Conservation (phyloP, 23 red algal species). For the Gracilaria domingensis region DNA sequence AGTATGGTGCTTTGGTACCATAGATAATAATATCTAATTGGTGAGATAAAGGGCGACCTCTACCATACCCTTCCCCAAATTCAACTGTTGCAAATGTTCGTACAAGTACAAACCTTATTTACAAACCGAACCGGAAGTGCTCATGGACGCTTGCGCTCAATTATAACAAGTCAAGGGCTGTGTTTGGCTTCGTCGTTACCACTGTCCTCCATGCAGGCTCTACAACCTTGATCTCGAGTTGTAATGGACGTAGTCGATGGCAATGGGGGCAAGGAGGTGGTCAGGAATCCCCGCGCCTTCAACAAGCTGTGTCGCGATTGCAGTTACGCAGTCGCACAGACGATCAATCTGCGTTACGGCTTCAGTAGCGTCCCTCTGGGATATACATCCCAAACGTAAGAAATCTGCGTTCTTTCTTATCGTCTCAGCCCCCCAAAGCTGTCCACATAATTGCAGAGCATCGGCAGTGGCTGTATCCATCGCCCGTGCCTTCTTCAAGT, state of each 20-base stretch:
- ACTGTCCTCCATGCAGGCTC: not conserved
- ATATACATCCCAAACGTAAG: constrained; percentile 43
- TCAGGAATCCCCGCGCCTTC: constrained; percentile 75
- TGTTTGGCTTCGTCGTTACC: no score
- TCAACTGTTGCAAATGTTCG: no score
- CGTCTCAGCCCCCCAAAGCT: constrained; percentile 28
- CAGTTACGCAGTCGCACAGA: constrained; percentile 45
- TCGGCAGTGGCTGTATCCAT: constrained; percentile 12
- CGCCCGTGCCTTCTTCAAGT: constrained; percentile 15
- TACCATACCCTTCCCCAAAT: no score
- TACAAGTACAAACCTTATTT: no score
- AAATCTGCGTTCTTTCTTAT: constrained; percentile 19
- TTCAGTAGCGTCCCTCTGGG: constrained; percentile 22
- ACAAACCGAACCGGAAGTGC: no score
- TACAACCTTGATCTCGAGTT: constrained; percentile 66
- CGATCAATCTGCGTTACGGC: constrained; percentile 2
- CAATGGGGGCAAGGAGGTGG: constrained; percentile 80
- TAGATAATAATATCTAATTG: no score
- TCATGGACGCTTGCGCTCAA: no score
- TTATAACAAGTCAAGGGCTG: no score
- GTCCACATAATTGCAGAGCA: constrained; percentile 53
- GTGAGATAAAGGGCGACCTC: no score
- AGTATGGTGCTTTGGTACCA: no score
- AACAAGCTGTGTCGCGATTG: constrained; percentile 56
- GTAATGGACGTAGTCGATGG: constrained; percentile 72